A percentile compares a stretch with the other conserved stretches of the same genome.
Evolutionary conservation across 2,329 filamentous ascomycete species (phyloP).

Genomic region (Monilinia laxa): DNA sequence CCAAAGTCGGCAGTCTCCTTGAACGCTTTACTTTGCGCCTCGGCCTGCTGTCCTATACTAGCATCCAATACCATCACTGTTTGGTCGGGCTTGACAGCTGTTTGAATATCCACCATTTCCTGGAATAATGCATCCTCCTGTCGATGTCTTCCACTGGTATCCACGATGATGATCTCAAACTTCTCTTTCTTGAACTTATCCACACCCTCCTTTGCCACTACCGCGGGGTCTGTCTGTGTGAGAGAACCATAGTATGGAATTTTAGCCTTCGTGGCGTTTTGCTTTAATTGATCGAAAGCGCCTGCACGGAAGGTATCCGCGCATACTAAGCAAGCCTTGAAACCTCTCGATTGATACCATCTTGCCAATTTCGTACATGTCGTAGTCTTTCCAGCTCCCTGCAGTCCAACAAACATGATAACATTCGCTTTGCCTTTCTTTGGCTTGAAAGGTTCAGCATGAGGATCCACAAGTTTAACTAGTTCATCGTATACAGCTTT

Average conservation of each 20-base stretch:
- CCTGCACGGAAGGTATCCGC: slow-evolving; percentile 98
- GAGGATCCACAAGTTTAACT: slow-evolving; percentile 91
- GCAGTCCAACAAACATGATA: slow-evolving; percentile 98
- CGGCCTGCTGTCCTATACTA: slow-evolving; percentile 93
- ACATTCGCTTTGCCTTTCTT: slow-evolving; percentile 96
- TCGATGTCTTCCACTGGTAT: slow-evolving; percentile 91
- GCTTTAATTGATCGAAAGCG: slow-evolving; percentile 97
- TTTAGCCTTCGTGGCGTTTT: slow-evolving; percentile 98
- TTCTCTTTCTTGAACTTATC: slow-evolving; percentile 99
- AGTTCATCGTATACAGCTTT: slow-evolving; percentile 98
- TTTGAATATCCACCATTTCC: slow-evolving; percentile 96
- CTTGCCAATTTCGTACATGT: slow-evolving; percentile 95
- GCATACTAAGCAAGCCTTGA: slow-evolving; percentile 91
- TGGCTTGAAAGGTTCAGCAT: slow-evolving; percentile 91
- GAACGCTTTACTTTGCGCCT: slow-evolving; percentile 92
- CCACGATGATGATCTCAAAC: slow-evolving; percentile 98
- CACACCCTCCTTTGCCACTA: slow-evolving; percentile 91
- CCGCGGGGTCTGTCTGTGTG: slow-evolving; percentile 92
- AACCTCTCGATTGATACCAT: slow-evolving; percentile 91
- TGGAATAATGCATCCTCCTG: slow-evolving; percentile 94
- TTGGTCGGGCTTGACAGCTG: slow-evolving; percentile 86
- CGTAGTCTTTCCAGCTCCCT: slow-evolving; percentile 97
- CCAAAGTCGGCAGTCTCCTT: slow-evolving; percentile 97
- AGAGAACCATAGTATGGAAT: slow-evolving; percentile 97
- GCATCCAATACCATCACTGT: slow-evolving; percentile 98